These are phyloP conservation scores for Neurospora sp. DNA, from an alignment of 495 filamentous ascomycete genomes.

Conservation along the genomic window DNA sequence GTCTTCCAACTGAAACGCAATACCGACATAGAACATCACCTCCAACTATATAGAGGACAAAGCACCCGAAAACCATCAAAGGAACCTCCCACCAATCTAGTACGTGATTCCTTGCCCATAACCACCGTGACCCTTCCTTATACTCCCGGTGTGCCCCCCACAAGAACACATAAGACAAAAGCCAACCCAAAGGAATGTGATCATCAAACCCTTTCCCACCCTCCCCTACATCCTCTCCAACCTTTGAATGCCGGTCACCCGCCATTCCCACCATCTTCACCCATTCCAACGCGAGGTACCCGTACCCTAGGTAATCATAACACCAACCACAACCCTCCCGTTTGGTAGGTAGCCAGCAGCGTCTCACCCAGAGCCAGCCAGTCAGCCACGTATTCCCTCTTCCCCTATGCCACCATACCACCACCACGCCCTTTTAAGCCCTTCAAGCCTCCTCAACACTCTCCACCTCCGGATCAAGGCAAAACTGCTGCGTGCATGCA, in stretches of 20 bases:
- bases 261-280: not conserved
- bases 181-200: not conserved
- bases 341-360: not conserved
- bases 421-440: not conserved
- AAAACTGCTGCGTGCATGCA: constrained; percentile 11
- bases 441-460: not conserved
- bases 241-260: not conserved
- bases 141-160: not conserved
- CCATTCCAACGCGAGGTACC: not conserved
- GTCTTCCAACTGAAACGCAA: not conserved
- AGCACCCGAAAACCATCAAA: not conserved
- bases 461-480: not conserved
- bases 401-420: not conserved
- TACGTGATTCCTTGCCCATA: not conserved
- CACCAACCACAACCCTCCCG: not conserved
- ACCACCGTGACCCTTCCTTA: not conserved
- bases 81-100: not conserved
- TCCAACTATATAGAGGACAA: not conserved
- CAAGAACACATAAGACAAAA: not conserved
- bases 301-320: not conserved
- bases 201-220: not conserved
- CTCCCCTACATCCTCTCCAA: not conserved
- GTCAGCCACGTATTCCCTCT: not conserved
- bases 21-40: not conserved
- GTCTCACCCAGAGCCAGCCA: not conserved